Evolutionary conservation across 129 eudicot species (phyloP), one percentile per base, ranked within the genome.

Genomic region (Deinandra increscens): DNA sequence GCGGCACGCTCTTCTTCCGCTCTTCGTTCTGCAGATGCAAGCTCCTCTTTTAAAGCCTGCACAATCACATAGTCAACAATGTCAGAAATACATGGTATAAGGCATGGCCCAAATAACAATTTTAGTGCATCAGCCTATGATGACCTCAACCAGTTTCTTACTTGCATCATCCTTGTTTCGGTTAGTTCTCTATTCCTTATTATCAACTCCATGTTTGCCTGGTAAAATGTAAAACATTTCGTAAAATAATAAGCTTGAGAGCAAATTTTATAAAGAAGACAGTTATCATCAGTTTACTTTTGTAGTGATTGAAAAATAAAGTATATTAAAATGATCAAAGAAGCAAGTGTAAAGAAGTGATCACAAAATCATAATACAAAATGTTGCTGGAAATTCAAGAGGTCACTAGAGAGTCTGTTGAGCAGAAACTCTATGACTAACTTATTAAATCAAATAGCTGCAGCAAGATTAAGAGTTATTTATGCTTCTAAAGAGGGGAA

Each of bases 81-180:
- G 67, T 64, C 56, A 66, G 33, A 74, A 49, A 36, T 31, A 68
- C 37, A 46, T 22, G 7, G 58, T 14, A 46, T 11, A 22, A n/a
- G 65, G 29, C 9, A 42, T 39, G 17, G 69, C 50, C 50, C 23
- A 36, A 14, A 20, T 20, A 20, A 42, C 14, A 60, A 53, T 58
- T 37, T 48, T 23, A 49, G 17, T 23, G 63, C 62, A 76, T 69
- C 70, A 68, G 20, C 45, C 60, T 69, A 67, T 45, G 33, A 43
- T 22, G 31, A 26, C 31, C 38, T 45, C 48, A 73, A 60, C 65
- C 54, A 60, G 19, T 19, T 46, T 68, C 97, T 84, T 84, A 93
- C 98, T 87, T 93, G 98, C 95, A 89, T 93, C 98, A 93, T 93
- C 78, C 98, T 80, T 63, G 98, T 93, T 85, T 93, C 98, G 37